These are phyloP conservation scores for Hordeum vulgare DNA, from an alignment of 176 grass and related monocot species.

Conservation along the genomic window DNA sequence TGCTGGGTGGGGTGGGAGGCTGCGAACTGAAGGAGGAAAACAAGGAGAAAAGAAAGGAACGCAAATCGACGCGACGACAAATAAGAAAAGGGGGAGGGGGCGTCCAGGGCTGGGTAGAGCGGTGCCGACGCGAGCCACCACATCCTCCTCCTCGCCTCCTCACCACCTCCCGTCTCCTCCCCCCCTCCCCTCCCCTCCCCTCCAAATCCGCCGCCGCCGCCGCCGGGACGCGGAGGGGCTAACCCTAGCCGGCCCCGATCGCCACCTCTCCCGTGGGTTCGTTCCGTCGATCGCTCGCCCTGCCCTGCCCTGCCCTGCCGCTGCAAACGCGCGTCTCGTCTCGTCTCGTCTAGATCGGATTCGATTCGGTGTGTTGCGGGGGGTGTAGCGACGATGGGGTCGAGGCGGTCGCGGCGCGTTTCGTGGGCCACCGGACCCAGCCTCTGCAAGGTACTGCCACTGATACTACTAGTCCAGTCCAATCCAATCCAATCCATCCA, in stretches of 20 bases:
- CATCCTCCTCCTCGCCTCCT: not conserved
- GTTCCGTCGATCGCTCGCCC: not conserved
- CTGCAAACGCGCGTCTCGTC: not conserved
- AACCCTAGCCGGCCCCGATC: conserved; percentile 8
- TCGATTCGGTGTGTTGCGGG: conserved; percentile 5
- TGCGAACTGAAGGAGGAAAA: not conserved
- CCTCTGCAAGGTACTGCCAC: conserved; percentile 87
- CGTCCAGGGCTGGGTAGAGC: not conserved
- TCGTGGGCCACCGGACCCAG: conserved; percentile 66
- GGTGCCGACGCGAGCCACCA: conserved; percentile 34
- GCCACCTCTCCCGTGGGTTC: not conserved
- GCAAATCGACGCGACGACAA: conserved; percentile 8
- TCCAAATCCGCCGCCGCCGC: not conserved
- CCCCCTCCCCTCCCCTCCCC: not conserved
- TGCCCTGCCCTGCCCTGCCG: not conserved
- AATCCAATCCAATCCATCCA: too few relatives aligned
- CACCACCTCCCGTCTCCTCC: conserved; percentile 7
- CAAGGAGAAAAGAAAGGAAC: not conserved
- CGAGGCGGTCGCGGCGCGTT: conserved; percentile 61
- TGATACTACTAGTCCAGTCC: too few relatives aligned
- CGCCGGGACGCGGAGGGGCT: not conserved
- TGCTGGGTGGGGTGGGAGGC: not conserved
- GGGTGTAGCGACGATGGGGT: conserved; percentile 27
- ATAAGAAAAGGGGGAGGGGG: not conserved
- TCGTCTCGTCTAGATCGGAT: conserved; percentile 38